Evolutionary conservation across 257 asterid genomes (phyloP), one percentile per base, ranked within the genome.

Genomic region (Nicotiana knightiana): DNA sequence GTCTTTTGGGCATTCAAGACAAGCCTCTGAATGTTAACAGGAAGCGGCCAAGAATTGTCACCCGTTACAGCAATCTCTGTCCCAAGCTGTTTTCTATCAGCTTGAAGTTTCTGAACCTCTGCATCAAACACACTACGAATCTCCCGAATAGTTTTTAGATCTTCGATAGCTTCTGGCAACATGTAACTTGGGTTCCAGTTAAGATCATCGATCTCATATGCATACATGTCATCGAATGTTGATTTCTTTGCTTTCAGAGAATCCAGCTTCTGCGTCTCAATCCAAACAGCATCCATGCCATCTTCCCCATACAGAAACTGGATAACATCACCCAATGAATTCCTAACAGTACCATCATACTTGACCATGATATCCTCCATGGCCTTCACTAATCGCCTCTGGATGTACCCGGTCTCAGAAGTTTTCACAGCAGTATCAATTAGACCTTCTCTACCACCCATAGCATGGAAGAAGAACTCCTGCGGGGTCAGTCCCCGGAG

Each of bases 361-460:
- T 96, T 96, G 66, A 96, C 99, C 99, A 96, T 96, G 81, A 96
- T 96, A 87, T 96, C 99, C 93, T 96, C 99, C 99, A 96, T 94
- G 83, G 99, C 99, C 89, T 96, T 94, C 85, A 96, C 99, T 80
- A 96, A 83, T 83, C 98, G 94, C 89, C 99, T 89, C 89, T 96
- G 99, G 54, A 96, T 96, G 83, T 96, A 96, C 57, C 99, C 99
- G 55, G 99, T 96, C 90, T 96, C 99, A 43, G 99, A 96, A 59
- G 99, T 96, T 88, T 96, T 96, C 88, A 96, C 99, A 2, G 99
- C 99, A 55, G 99, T 96, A 83, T 96, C 99, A 62, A 96, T 96
- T 33, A 96, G 94, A 90, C 99, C 98, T 89, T 96, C 99, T 85
- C 99, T 92, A 90, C 99, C 99, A 88, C 99, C 99, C 99, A 96